A percentile compares a stretch with the other conserved stretches of the same genome.
Evolutionary conservation across 108 stramenopile genomes (phyloP).

Genomic region (Nitzschia sp.): DNA sequence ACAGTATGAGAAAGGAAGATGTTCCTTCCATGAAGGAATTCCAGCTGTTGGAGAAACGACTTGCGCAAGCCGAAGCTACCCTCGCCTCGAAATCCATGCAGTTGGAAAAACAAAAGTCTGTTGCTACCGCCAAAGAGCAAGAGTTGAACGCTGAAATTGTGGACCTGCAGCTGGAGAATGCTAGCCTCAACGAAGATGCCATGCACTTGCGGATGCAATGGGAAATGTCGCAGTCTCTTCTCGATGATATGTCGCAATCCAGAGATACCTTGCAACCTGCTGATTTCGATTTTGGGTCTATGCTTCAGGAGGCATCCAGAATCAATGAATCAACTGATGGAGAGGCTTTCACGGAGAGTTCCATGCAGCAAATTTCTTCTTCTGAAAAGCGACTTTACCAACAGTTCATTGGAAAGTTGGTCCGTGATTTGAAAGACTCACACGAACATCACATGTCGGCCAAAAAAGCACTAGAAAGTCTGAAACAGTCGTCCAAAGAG

Average conservation of each 20-base stretch:
- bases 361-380: too few relatives aligned
- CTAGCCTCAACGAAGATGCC: background rate
- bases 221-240: slow-evolving; percentile 20
- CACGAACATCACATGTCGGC: too few relatives aligned
- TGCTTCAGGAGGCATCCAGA: too few relatives aligned
- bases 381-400: too few relatives aligned
- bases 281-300: too few relatives aligned
- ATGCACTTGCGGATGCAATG: slow-evolving; percentile 11
- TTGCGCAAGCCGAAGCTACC: background rate
- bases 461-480: too few relatives aligned
- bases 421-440: too few relatives aligned
- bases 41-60: background rate
- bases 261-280: too few relatives aligned
- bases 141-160: background rate
- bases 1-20: background rate
- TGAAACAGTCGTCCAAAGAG: too few relatives aligned
- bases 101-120: background rate
- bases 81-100: background rate
- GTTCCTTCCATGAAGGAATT: background rate
- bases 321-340: too few relatives aligned
- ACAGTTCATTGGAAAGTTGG: too few relatives aligned
- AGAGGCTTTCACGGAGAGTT: too few relatives aligned
- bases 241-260: slow-evolving; percentile 9
- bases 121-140: slow-evolving; percentile 5
- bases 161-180: slow-evolving; percentile 14